Evolutionary conservation across 441 rosid genomes (phyloP).

Genomic region (Cnidoscolus chayamansa): DNA sequence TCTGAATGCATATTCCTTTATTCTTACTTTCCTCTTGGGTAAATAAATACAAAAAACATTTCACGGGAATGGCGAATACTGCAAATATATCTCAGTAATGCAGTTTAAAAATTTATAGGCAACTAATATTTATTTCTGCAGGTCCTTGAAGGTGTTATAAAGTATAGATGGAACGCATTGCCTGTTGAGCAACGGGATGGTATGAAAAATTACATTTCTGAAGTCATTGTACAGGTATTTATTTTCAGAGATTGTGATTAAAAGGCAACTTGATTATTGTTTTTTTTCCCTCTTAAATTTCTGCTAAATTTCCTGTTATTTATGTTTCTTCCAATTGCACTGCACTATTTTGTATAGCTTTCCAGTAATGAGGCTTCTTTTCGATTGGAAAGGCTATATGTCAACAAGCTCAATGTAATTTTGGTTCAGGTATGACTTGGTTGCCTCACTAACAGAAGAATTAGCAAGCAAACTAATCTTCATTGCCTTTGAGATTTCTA

Average conservation of each 20-base stretch:
- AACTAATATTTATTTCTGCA: constrained; percentile 19
- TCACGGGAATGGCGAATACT: neutral
- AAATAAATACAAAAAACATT: neutral
- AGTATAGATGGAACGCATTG: constrained; percentile 98
- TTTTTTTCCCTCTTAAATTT: neutral
- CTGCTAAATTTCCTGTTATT: neutral
- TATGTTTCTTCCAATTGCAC: neutral
- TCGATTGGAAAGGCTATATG: constrained; percentile 83
- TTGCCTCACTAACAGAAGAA: constrained; percentile 2
- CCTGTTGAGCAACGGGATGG: constrained; percentile 99
- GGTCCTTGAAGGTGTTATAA: constrained; percentile 99
- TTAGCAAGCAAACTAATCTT: neutral
- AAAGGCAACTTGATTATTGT: neutral
- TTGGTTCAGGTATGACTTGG: constrained; percentile 77
- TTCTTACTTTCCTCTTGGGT: neutral
- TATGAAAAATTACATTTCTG: constrained; percentile 98
- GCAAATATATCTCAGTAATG: neutral
- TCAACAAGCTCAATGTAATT: constrained; percentile 91
- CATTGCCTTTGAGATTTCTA: neutral
- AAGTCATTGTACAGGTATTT: constrained; percentile 95
- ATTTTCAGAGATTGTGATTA: neutral
- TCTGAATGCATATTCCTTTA: neutral
- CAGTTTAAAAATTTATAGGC: neutral
- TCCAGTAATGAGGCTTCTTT: constrained; percentile 90
- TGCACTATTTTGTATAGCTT: constrained; percentile 45